Conservation (phyloP, 1,284 basidiomycete species). For the Ceratobasidium sp. region DNA sequence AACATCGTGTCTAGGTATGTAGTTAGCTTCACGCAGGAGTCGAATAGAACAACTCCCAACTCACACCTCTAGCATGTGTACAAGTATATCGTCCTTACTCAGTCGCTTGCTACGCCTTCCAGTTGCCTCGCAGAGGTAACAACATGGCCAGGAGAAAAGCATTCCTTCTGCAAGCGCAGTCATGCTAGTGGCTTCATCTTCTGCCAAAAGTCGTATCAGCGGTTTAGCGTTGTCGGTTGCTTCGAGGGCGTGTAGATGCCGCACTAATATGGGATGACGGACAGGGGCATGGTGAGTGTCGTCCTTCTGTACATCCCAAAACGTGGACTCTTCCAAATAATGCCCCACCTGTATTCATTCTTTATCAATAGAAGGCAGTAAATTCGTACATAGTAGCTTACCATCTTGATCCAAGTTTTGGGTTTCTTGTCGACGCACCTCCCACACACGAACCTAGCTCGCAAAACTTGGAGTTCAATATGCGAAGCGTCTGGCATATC, state of each 20-base stretch:
- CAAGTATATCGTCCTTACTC: not conserved
- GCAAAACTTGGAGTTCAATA: not conserved
- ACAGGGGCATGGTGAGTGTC: not conserved
- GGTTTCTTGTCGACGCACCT: not conserved
- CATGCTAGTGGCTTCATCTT: not conserved
- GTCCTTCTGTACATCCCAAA: not conserved
- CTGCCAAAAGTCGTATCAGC: not conserved
- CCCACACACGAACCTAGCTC: not conserved
- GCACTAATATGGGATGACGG: conserved; percentile 6
- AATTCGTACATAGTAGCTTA: not conserved
- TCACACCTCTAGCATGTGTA: conserved; percentile 1
- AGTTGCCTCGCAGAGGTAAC: not conserved
- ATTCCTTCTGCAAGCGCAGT: not conserved
- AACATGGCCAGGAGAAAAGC: not conserved
- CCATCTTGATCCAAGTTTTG: not conserved
- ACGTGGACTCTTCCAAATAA: not conserved
- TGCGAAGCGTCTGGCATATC: conserved; percentile 2
- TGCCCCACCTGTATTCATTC: not conserved
- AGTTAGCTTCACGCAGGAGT: not conserved
- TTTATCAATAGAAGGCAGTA: not conserved
- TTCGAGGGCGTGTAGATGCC: not conserved
- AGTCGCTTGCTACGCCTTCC: not conserved
- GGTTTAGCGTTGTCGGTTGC: not conserved
- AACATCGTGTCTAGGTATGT: not conserved
- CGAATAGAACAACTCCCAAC: not conserved